phyloP scores from a whole-genome alignment of 306 rosid species.

The Quillaja saponaria region DNA sequence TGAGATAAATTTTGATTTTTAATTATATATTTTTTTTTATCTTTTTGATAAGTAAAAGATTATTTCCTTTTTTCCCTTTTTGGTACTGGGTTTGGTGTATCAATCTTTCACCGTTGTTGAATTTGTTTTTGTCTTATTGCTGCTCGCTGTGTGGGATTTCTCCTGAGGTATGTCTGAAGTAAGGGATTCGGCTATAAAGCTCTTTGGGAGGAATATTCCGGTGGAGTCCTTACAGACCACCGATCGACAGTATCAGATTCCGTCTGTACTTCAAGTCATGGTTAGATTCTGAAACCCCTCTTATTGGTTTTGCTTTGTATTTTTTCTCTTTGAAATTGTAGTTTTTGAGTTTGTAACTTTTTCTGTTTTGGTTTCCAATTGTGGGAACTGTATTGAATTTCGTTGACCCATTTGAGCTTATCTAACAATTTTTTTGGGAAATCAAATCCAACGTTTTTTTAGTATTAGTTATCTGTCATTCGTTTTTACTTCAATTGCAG shows the following conservation, averaged over 20 bases:
- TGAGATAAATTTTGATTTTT: not conserved
- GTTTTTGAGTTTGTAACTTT: not conserved
- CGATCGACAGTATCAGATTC: slow-evolving; percentile 25
- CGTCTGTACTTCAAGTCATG: slow-evolving; percentile 33
- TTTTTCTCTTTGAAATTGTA: not conserved
- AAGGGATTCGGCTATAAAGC: slow-evolving; percentile 58
- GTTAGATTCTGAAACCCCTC: slow-evolving; percentile 25
- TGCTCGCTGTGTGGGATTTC: not conserved
- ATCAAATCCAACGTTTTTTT: no score
- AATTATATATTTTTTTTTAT: slow-evolving; percentile 4
- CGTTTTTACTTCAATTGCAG: no score
- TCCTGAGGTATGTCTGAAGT: slow-evolving; percentile 40
- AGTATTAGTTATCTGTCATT: no score
- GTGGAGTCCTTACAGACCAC: slow-evolving; percentile 6
- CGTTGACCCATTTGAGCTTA: not conserved
- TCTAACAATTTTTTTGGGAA: no score
- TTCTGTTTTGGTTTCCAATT: slow-evolving; percentile 16
- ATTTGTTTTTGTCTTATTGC: not conserved
- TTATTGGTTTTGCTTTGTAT: no score
- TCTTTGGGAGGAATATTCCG: slow-evolving; percentile 49
- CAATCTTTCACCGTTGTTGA: slow-evolving; percentile 23
- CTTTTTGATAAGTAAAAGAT: slow-evolving; percentile 23
- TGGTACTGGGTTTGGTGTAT: slow-evolving; percentile 23
- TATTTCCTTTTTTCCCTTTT: not conserved
- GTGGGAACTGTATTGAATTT: not conserved